Base-by-base conservation (phyloP, 352 stramenopile species). In the Phytophthora ohioensis region DNA sequence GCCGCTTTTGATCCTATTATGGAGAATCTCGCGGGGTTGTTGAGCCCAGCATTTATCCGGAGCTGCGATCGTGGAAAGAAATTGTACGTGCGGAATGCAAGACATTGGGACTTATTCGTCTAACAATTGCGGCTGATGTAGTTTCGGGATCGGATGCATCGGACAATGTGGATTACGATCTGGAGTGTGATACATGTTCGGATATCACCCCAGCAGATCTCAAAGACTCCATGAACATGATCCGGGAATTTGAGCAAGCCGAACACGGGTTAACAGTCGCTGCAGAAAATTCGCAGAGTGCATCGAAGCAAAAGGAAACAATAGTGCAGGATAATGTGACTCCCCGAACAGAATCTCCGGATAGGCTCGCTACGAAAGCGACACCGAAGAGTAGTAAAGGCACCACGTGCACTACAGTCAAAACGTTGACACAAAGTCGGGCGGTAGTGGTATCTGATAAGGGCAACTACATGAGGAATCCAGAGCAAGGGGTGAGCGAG, bases 31-130 rank as follows among this genome's bases (percentile, higher is more conserved):
- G 5, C 31, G 4, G 55, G 30, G 0, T 34, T 62, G 13, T 34
- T 27, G 6, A 62, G 39, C n/a, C 55, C 55, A 32, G 55, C 30
- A 31, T 62, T 52, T 15, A 43, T n/a, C 3, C 15, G 41, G 8
- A 9, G 13, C 13, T 46, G 41, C 10, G n/a, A 7, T 46, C 41
- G 1, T 46, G 8, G 41, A 21, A 46, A 46, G 5, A 46, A 21
- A 17, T 27, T 21, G 41, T 46, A 21, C 41, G 15, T 13, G 41
- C n/a, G 41, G 41, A 6, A 9, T 46, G 15, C 11, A 46, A 46
- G 11, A 13, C 13, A 2, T 27, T 6, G 41, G 41, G 41, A 21
- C 13, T 6, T 46, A 46, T 46, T 43, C 15, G 3, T 57, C 49
- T 11, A 57, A 57, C 49, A 31, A n/a, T 34, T 7, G 6, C 15